These are phyloP conservation scores for Xylariaceae sp. DNA, from an alignment of 2,329 filamentous ascomycete species.

Conservation along the genomic window DNA sequence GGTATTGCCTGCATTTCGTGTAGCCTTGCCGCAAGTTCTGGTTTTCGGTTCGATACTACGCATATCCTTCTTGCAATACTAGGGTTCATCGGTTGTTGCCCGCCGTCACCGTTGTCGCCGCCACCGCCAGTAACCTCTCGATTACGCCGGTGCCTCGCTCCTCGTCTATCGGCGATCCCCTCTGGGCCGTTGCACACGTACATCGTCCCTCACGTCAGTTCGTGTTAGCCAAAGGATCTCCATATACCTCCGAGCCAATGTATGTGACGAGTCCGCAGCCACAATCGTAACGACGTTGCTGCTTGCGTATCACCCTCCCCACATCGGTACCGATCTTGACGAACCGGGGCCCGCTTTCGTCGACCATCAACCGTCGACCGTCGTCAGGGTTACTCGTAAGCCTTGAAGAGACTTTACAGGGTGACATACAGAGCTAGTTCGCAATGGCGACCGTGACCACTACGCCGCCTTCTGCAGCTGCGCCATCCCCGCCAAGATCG, in stretches of 20 bases:
- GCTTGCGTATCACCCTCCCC: conserved; percentile 19
- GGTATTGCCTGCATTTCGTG: conserved; percentile 4
- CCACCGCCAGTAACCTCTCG: not conserved
- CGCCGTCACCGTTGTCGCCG: not conserved
- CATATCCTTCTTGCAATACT: conserved; percentile 1
- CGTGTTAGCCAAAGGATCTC: conserved; percentile 5
- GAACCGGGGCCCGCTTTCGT: conserved; percentile 6
- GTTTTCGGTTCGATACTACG: conserved; percentile 6
- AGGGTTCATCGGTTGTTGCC: not conserved
- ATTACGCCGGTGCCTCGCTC: not conserved
- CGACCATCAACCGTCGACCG: not conserved
- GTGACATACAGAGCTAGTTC: conserved; percentile 12
- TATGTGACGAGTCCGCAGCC: conserved; percentile 19
- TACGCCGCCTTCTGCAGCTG: conserved; percentile 26
- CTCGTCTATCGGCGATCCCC: conserved; percentile 10
- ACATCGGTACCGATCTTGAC: conserved; percentile 6
- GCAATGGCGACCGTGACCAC: conserved; percentile 30
- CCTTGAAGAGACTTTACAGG: conserved; percentile 19
- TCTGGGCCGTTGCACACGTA: conserved; percentile 18
- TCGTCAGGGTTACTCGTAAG: conserved; percentile 12
- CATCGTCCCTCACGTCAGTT: conserved; percentile 8
- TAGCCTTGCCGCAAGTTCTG: conserved; percentile 6
- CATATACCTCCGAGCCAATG: conserved; percentile 17
- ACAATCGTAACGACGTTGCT: conserved; percentile 21
- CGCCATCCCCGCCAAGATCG: conserved; percentile 27